Conservation (phyloP, 768 basidiomycete genomes). For the Tulasnella sp. region DNA sequence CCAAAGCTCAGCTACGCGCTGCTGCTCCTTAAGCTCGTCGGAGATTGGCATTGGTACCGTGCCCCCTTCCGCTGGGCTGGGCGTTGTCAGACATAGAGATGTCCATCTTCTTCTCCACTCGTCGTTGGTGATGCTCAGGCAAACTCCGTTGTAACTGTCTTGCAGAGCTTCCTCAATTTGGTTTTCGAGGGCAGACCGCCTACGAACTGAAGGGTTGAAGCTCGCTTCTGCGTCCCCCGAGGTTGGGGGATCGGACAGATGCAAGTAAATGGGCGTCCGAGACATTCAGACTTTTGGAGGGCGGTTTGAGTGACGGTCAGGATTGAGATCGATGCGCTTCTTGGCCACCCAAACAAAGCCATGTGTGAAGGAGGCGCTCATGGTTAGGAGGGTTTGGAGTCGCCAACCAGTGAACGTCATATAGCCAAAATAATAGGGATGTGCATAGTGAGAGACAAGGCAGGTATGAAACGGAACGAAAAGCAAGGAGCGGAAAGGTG, state of each 20-base stretch:
- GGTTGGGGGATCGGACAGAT: background rate
- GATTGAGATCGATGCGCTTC: conserved; percentile 3
- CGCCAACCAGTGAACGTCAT: conserved; percentile 10
- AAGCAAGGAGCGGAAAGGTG: conserved; percentile 11
- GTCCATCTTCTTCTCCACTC: conserved; percentile 87
- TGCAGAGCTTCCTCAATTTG: conserved; percentile 4
- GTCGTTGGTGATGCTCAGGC: conserved; percentile 82
- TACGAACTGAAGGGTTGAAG: background rate
- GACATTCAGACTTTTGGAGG: background rate
- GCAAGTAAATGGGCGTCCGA: background rate
- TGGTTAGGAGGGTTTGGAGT: background rate
- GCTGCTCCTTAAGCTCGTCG: conserved; percentile 49
- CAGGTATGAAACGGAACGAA: conserved; percentile 10
- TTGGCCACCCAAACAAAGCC: background rate
- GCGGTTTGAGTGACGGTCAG: background rate
- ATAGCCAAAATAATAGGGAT: conserved; percentile 8
- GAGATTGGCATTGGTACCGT: background rate
- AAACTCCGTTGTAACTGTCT: conserved; percentile 59
- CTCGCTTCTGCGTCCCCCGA: background rate
- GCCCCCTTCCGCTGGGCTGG: background rate
- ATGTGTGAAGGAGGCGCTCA: background rate
- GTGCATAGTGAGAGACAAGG: conserved; percentile 11
- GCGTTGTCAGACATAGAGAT: conserved; percentile 66
- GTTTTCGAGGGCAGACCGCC: background rate
- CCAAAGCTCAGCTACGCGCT: conserved; percentile 77